A percentile compares a stretch with the other conserved stretches of the same genome.
These are phyloP conservation scores for Tylopilus balloui DNA, from an alignment of 768 basidiomycete genomes.

Conservation along the genomic window DNA sequence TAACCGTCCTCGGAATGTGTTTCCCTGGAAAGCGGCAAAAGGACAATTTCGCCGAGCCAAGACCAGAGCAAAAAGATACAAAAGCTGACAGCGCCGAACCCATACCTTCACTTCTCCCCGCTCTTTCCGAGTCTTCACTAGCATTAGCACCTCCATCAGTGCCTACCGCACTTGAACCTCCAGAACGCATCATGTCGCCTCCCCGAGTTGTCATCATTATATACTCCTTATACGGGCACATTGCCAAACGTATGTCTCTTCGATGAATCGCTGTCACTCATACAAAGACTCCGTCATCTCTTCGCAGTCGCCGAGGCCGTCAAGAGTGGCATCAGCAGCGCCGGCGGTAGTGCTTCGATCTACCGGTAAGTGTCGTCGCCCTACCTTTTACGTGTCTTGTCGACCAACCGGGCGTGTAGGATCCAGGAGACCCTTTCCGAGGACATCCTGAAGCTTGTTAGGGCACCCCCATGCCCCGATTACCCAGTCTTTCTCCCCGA, in stretches of 20 bases:
- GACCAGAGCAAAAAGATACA: constrained; percentile 11
- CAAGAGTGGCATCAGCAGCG: constrained; percentile 38
- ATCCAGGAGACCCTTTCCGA: constrained; percentile 78
- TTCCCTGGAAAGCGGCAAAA: constrained; percentile 38
- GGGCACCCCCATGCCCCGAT: constrained; percentile 64
- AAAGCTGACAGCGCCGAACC: constrained; percentile 6
- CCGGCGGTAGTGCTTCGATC: constrained; percentile 42
- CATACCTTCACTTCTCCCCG: constrained; percentile 3
- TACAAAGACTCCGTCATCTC: background rate
- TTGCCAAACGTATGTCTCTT: constrained; percentile 38
- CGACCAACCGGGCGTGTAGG: constrained; percentile 32
- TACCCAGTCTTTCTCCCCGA: constrained; percentile 40
- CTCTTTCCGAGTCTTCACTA: background rate
- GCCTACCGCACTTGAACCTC: background rate
- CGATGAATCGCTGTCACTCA: background rate
- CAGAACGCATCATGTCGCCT: constrained; percentile 11
- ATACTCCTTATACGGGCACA: constrained; percentile 50
- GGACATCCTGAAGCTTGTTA: constrained; percentile 64
- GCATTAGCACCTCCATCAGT: background rate
- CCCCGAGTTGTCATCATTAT: constrained; percentile 44
- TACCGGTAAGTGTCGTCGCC: constrained; percentile 38
- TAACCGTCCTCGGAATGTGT: constrained; percentile 29
- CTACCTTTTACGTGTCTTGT: background rate
- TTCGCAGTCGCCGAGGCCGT: constrained; percentile 31
- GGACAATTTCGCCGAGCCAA: constrained; percentile 30